Conservation (phyloP, 495 filamentous ascomycete species). For the Achaetomiella virescens region DNA sequence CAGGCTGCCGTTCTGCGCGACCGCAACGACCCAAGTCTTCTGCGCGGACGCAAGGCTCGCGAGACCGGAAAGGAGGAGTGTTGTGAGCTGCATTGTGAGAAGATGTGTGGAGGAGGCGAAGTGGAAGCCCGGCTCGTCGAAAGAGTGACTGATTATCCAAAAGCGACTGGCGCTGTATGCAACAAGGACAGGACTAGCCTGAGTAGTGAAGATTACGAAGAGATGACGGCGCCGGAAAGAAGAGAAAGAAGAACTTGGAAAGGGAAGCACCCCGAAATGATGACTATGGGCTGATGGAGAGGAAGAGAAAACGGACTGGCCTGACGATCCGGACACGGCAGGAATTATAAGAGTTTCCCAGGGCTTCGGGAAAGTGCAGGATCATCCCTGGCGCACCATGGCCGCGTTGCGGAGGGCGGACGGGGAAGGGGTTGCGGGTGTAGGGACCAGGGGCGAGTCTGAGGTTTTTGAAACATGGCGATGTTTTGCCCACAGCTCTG, state of each 20-base stretch:
- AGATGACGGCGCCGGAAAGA: slow-evolving; percentile 21
- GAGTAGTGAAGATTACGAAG: slow-evolving; percentile 32
- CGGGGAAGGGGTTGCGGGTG: slow-evolving; percentile 16
- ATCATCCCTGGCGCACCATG: slow-evolving; percentile 24
- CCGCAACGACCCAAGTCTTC: slow-evolving; percentile 48
- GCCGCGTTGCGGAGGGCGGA: slow-evolving; percentile 12
- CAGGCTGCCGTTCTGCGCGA: slow-evolving; percentile 47
- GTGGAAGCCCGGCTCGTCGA: slow-evolving; percentile 16
- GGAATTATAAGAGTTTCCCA: slow-evolving; percentile 26
- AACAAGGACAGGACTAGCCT: slow-evolving; percentile 41
- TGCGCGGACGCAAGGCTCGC: slow-evolving; percentile 42
- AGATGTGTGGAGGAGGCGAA: slow-evolving; percentile 7
- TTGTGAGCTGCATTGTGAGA: slow-evolving; percentile 49
- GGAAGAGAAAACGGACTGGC: slow-evolving; percentile 20
- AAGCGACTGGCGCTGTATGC: slow-evolving; percentile 46
- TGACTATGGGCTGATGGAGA: slow-evolving; percentile 27
- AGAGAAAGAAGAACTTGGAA: slow-evolving; percentile 20
- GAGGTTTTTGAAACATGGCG: slow-evolving; percentile 31
- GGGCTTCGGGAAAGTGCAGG: slow-evolving; percentile 20
- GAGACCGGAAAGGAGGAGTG: slow-evolving; percentile 42
- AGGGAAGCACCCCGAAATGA: slow-evolving; percentile 9
- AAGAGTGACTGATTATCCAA: slow-evolving; percentile 24
- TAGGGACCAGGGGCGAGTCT: slow-evolving; percentile 14
- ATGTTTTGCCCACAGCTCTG: slow-evolving; percentile 23
- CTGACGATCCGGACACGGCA: slow-evolving; percentile 22